Base-by-base conservation (phyloP, 2,329 filamentous ascomycete genomes). In the Sphaerulina musiva region DNA sequence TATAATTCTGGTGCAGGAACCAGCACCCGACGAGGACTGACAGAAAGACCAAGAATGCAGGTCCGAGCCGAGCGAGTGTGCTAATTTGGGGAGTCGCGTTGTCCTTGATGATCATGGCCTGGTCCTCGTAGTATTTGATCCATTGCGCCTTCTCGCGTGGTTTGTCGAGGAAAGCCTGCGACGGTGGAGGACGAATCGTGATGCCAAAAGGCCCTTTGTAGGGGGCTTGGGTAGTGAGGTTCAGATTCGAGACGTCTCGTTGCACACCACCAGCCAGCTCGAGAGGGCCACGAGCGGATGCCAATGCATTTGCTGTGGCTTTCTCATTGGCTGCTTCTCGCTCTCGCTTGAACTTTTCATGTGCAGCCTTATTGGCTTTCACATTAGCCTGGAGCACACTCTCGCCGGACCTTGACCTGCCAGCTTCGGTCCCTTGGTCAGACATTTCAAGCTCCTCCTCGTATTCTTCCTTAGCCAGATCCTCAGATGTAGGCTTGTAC, bases 1-100 rank as follows among this genome's bases (percentile, higher is more conserved):
- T 78, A 54, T 77, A 81, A 50, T 70, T 74, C 52, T 75, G 67
- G 10, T 76, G 69, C 40, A 78, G 73, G 45, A 71, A 62, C 59
- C 74, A 73, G 62, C 71, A 74, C 40, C 74, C 64, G 26, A 66
- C 71, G 14, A 77, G 59, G 4, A 66, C 59, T 6, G 62, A 53
- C 12, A 73, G 46, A 8, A 72, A 69, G 9, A 74, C 64, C 20
- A 78, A 58, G 46, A 70, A 60, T 12, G 74, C 70, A 1, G 77
- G 74, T 7, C 74, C 64, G n/a, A 80, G 66, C 32, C 78, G 76
- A 44, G 68, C 68, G 38, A 72, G 45, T 1, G 52, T 53, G 51
- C 62, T 64, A 47, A 71, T 59, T 6, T 67, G 46, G 6, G 69
- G 69, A 1, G 68, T 56, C 9, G 57, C 54, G 42, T 68, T 66